Percentiles rank a stretch among this genome's conserved stretches.
phyloP scores from a whole-genome alignment of 2,329 filamentous ascomycete genomes.

The Clonostachys byssicola region DNA sequence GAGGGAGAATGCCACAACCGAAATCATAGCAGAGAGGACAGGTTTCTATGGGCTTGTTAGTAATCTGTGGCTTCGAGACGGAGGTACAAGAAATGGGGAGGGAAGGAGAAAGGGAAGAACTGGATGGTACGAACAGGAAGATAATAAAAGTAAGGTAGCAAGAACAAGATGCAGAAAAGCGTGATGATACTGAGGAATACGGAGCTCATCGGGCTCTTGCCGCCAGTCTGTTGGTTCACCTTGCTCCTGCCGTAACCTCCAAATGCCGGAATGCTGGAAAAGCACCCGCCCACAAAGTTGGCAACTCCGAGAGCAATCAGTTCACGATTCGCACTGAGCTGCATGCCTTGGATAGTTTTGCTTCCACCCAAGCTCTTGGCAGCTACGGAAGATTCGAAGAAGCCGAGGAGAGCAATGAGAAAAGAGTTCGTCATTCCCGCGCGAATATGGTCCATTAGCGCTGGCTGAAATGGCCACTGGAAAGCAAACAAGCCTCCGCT shows the following conservation, averaged over 20 bases:
- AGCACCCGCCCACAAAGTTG: conserved; percentile 87
- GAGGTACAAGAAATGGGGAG: neutral
- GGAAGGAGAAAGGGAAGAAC: neutral
- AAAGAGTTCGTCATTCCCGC: conserved; percentile 89
- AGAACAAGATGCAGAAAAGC: conserved; percentile 72
- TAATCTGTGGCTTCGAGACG: neutral
- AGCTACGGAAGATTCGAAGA: conserved; percentile 95
- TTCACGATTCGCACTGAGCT: conserved; percentile 86
- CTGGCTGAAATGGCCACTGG: conserved; percentile 76
- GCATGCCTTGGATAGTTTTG: conserved; percentile 71
- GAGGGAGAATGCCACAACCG: conserved; percentile 88
- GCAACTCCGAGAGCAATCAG: conserved; percentile 87
- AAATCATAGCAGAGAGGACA: conserved; percentile 89
- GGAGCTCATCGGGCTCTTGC: conserved; percentile 89
- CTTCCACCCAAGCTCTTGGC: conserved; percentile 79
- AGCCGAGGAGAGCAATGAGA: conserved; percentile 90
- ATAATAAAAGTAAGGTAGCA: conserved; percentile 91
- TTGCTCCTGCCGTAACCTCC: conserved; percentile 96
- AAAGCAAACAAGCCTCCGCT: conserved; percentile 73
- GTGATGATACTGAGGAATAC: conserved; percentile 82
- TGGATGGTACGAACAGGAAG: conserved; percentile 65
- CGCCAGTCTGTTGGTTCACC: conserved; percentile 88
- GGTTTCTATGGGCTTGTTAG: conserved; percentile 61
- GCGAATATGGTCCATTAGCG: conserved; percentile 76
- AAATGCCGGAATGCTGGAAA: conserved; percentile 90